Base-by-base conservation (phyloP, 345 rosid genomes). In the Eucalyptus erythrocorys region DNA sequence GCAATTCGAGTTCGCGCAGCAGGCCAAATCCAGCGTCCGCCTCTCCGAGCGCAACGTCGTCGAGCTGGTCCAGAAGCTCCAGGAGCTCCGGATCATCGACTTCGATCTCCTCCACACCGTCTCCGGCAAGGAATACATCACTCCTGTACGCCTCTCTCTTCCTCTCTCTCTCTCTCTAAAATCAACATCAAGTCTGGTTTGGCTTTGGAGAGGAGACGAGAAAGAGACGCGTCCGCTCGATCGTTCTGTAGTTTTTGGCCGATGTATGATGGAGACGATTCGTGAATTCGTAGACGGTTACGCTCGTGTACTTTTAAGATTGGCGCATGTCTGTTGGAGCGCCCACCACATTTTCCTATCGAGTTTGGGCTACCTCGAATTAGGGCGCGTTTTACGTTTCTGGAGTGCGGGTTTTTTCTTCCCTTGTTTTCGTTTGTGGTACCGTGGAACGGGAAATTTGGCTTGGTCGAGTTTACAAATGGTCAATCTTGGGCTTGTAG, bases 61-160 rank as follows among this genome's bases (percentile, higher is more conserved):
- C 90, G 99, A 97, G 88, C 93, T 97, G 93, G 98, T 97, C 87
- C 98, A 96, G 87, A 97, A 97, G 93, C 99, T 97, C 19, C 99
- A 96, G 17, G 98, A 97, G 92, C 98, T 97, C 90, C 93, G 89
- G 53, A 97, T 97, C 92, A 95, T 97, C 87, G 98, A 97, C 92
- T 97, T 97, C 94, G 97, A 96, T 90, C 99, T 97, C 89, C 99
- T 97, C 89, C 98, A 97, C 92, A 97, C 99, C 89, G 96, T 97
- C 90, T 93, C 99, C 80, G 99, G 99, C 87, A 96, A 96, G 86
- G 99, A 97, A 91, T 96, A 94, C 94, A 97, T 97, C 92, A 96
- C 99, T 91, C 96, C 97, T 40, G 99, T 96, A 89, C 3, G 87
- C 88, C 80, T 81, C 87, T 85, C 61, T 87, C 71, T 4, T 48